Evolutionary conservation across 2,329 filamentous ascomycete species (phyloP).

Genomic region (Sphaceloma murrayae): DNA sequence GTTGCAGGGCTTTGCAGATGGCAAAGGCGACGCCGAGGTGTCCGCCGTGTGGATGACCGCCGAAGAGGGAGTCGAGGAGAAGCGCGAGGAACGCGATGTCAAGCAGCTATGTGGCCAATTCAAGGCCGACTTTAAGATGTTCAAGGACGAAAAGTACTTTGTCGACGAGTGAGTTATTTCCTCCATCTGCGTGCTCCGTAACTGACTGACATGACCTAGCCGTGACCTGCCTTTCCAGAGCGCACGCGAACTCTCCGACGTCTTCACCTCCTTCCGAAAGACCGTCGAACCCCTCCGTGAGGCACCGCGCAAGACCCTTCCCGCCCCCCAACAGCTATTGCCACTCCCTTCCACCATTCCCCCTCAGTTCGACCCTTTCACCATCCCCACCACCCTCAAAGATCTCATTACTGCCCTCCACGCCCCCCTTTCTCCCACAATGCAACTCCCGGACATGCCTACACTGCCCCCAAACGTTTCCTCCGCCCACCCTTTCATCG

Average conservation of each 20-base stretch:
- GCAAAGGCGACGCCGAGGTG: conserved; percentile 37
- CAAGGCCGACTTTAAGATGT: conserved; percentile 53
- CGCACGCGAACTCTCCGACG: conserved; percentile 55
- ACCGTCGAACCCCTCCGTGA: conserved; percentile 60
- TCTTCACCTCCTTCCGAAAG: conserved; percentile 69
- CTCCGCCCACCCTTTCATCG: conserved; percentile 57
- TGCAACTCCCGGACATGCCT: conserved; percentile 45
- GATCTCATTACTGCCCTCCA: conserved; percentile 47
- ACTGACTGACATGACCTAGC: conserved; percentile 34
- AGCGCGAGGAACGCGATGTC: conserved; percentile 51
- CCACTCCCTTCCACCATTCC: conserved; percentile 49
- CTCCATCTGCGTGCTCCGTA: background rate
- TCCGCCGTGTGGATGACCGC: conserved; percentile 63
- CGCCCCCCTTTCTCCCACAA: conserved; percentile 45
- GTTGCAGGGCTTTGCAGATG: conserved; percentile 38
- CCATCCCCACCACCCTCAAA: conserved; percentile 48
- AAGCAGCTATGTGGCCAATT: conserved; percentile 43
- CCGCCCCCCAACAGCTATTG: conserved; percentile 49
- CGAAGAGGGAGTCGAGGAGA: conserved; percentile 62
- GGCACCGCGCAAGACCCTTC: conserved; percentile 49
- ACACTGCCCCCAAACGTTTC: conserved; percentile 43
- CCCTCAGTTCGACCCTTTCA: conserved; percentile 52
- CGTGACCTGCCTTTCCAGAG: conserved; percentile 54
- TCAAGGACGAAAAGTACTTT: conserved; percentile 68
- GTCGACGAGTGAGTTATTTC: conserved; percentile 61